Percentiles rank a stretch among this genome's conserved stretches.
Evolutionary conservation across 176 grass and related monocot genomes (phyloP).

Genomic region (Bolboschoenus planiculmis): DNA sequence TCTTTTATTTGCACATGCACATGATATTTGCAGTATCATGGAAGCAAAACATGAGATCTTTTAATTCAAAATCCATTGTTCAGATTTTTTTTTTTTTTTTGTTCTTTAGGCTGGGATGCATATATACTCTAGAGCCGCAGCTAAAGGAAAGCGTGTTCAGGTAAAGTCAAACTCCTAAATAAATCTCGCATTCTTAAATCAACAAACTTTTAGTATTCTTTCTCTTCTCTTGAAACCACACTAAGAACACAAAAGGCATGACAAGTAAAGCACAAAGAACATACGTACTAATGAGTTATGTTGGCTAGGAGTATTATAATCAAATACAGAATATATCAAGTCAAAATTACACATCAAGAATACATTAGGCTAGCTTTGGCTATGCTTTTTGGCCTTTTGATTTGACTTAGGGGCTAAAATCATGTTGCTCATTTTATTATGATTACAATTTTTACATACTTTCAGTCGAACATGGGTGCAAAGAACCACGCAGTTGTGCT

Average conservation of each 20-base stretch:
- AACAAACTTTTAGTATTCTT: not conserved
- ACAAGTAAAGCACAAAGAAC: not conserved
- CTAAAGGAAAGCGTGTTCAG: conserved; percentile 91
- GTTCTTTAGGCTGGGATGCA: conserved; percentile 88
- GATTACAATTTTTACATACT: conserved; percentile 14
- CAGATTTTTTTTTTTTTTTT: not conserved
- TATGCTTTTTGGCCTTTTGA: not conserved
- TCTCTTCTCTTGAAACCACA: not conserved
- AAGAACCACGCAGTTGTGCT: conserved; percentile 96
- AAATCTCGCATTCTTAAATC: not conserved
- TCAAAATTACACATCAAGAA: not conserved
- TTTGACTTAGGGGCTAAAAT: not conserved
- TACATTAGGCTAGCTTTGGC: not conserved
- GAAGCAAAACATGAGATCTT: not conserved
- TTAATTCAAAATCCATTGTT: not conserved
- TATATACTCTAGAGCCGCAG: conserved; percentile 89
- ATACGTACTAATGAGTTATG: not conserved
- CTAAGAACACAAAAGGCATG: not conserved
- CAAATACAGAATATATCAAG: not conserved
- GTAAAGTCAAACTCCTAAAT: conserved; percentile 29
- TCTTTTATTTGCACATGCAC: not conserved
- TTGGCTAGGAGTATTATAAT: not conserved
- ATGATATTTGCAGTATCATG: not conserved
- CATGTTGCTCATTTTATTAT: not conserved
- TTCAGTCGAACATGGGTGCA: conserved; percentile 95